Conservation (phyloP, 177 flowering plant genomes). For the Vitis hybrid region DNA sequence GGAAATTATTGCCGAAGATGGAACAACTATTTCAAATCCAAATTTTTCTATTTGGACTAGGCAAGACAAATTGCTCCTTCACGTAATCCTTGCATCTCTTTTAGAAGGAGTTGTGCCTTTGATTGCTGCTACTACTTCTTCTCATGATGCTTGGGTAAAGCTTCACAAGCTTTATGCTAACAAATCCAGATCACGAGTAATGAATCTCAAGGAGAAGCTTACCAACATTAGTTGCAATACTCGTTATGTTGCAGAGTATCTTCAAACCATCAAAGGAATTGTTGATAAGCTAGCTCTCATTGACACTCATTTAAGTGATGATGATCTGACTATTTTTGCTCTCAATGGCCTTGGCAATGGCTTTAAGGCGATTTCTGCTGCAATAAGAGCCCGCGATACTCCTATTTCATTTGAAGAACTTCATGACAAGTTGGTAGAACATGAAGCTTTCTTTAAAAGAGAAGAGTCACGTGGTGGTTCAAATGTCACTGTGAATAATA, state of each 20-base stretch:
- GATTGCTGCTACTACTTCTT: background rate
- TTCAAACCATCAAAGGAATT: background rate
- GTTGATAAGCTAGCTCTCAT: background rate
- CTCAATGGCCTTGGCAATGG: background rate
- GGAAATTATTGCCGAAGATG: no score
- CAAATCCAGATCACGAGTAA: background rate
- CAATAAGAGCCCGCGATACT: no score
- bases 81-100: background rate
- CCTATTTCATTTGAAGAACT: no score
- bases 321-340: background rate
- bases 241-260: background rate
- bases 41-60: no score
- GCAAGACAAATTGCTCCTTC: background rate
- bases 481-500: no score
- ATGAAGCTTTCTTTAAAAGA: no score
- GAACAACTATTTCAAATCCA: no score
- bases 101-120: background rate
- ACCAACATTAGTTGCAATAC: background rate
- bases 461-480: no score
- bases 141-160: background rate
- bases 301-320: background rate
- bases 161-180: background rate
- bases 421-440: no score
- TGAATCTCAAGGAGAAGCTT: background rate
- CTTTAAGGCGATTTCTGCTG: no score